Evolutionary conservation across 805 yeast species (phyloP), one percentile per base, ranked within the genome.

Genomic region (Teunomyces gatunensis): DNA sequence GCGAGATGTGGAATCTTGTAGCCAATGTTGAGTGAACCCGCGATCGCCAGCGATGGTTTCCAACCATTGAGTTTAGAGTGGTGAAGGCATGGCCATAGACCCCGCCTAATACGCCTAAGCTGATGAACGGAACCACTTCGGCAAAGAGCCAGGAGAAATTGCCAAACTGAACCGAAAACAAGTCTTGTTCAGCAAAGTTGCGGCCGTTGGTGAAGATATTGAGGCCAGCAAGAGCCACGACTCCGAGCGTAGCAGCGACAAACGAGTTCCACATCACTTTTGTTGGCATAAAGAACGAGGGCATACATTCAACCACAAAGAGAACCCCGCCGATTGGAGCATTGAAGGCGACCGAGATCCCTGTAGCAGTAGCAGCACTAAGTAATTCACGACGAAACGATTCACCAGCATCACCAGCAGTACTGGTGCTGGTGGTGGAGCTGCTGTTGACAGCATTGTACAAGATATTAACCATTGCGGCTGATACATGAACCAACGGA

Each of bases 241-340:
- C 84, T 1, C 89, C 84, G 9, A 84, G 69, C 55, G 89, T 86
- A 0, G 96, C 84, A 55, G 89, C 81, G 2, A 87, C 85, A 64
- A 89, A 89, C 5, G 90, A 80, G 55, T 83, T 83, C 96, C 96
- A 89, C 83, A 89, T 79, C 50, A 84, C 74, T 50, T 75, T 78
- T 23, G 80, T 80, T 17, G 84, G 80, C 42, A 77, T 79, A 58
- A 84, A 81, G 57, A 78, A 86, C 29, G 83, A 78, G 3, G 85
- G 80, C 39, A 85, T 69, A 51, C 81, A 82, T 57, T 89, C 95
- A 15, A 87, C 62, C 4, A 86, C 84, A 62, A 88, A 89, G 28
- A 89, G 62, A 1, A 89, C 94, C 1, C 96, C 96, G 6, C 95
- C 96, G 47, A 89, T 83, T 2, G 96, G 96, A 0, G 96, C 83